phyloP scores from a whole-genome alignment of 2,329 filamentous ascomycete genomes.

The Bipolaris gigantea region DNA sequence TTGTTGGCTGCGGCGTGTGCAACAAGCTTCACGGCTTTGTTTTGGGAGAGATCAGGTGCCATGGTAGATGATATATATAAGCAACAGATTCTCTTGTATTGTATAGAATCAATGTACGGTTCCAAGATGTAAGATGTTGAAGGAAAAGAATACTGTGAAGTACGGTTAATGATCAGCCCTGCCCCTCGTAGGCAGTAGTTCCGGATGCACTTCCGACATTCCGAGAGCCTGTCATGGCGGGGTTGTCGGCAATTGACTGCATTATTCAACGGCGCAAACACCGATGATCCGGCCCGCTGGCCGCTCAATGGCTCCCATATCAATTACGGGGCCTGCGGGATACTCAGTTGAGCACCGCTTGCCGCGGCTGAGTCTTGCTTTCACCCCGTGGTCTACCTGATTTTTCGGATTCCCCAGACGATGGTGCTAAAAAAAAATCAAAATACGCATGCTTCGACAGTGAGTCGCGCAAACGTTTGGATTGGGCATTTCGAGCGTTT shows the following conservation, averaged over 20 bases:
- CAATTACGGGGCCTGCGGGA: background rate
- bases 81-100: background rate
- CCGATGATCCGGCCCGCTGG: constrained; percentile 21
- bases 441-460: no score
- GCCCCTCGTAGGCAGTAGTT: constrained; percentile 11
- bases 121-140: background rate
- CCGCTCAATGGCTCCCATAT: constrained; percentile 13
- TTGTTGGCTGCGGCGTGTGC: constrained; percentile 58
- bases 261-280: constrained; percentile 16
- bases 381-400: no score
- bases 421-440: no score
- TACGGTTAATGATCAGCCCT: constrained; percentile 6
- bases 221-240: constrained; percentile 15
- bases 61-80: constrained; percentile 35
- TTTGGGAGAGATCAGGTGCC: constrained; percentile 54
- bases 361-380: background rate
- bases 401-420: no score
- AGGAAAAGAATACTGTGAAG: background rate
- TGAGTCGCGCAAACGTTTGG: no score
- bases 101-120: background rate
- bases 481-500: background rate
- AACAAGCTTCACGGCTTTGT: constrained; percentile 52
- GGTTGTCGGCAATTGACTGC: constrained; percentile 18
- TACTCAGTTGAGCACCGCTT: background rate
- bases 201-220: constrained; percentile 21